Evolutionary conservation across 768 basidiomycete species (phyloP).

Genomic region (Termitomyces sp.): DNA sequence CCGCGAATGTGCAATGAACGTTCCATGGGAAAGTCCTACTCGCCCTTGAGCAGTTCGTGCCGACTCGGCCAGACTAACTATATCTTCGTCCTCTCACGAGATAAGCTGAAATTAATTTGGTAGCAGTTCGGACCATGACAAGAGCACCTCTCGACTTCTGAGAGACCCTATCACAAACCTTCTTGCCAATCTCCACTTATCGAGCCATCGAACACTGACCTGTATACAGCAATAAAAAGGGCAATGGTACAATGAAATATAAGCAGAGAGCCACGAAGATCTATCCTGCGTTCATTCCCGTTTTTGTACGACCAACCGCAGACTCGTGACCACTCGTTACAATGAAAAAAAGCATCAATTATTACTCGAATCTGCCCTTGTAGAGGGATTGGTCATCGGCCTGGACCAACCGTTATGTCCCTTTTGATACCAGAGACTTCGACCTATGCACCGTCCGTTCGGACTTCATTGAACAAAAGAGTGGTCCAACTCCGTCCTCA

Average conservation of each 20-base stretch:
- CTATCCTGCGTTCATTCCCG: background rate
- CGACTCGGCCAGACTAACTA: background rate
- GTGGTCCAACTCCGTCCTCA: conserved; percentile 43
- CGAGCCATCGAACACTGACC: background rate
- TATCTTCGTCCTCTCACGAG: background rate
- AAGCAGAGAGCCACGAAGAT: background rate
- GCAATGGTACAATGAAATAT: background rate
- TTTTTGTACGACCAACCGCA: background rate
- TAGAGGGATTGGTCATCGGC: no score
- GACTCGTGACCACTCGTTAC: no score
- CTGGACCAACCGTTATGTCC: background rate
- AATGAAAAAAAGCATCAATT: no score
- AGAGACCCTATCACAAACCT: background rate
- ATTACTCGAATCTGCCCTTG: no score
- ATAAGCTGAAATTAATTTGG: background rate
- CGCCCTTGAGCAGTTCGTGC: background rate
- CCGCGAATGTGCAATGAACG: background rate
- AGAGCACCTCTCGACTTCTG: background rate
- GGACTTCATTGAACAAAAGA: conserved; percentile 24
- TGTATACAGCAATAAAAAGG: background rate
- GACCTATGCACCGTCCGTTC: conserved; percentile 9
- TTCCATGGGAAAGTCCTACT: background rate
- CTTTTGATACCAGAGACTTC: conserved; percentile 19
- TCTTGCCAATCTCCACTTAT: no score
- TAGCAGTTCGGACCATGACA: background rate